These are phyloP conservation scores for Diaporthe longicolla DNA, from an alignment of 2,329 filamentous ascomycete genomes.

Conservation along the genomic window DNA sequence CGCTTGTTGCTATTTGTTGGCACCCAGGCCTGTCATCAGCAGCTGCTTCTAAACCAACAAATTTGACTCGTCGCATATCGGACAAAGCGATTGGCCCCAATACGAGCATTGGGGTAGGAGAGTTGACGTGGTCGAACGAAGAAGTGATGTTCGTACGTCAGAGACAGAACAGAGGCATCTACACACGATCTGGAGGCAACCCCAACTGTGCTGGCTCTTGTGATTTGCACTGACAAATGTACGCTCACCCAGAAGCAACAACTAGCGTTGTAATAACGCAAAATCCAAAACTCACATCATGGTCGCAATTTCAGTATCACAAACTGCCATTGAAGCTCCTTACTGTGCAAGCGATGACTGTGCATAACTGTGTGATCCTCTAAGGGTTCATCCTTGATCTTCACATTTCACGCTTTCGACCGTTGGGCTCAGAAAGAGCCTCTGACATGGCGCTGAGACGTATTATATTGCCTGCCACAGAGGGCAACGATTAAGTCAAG, in stretches of 20 bases:
- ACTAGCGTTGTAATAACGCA: background rate
- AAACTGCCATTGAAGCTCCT: background rate
- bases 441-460: background rate
- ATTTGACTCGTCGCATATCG: background rate
- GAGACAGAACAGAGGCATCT: background rate
- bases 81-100: background rate
- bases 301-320: background rate
- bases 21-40: background rate
- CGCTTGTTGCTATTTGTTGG: background rate
- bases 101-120: background rate
- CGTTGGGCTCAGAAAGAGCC: background rate
- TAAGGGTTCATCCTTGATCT: background rate
- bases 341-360: background rate
- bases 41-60: background rate
- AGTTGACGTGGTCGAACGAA: background rate
- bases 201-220: background rate
- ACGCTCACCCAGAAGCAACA: too few species aligned
- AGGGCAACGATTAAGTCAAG: constrained; percentile 7
- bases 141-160: background rate
- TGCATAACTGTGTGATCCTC: background rate
- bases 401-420: background rate
- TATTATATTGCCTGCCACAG: constrained; percentile 17
- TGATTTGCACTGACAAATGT: background rate
- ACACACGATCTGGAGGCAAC: background rate
- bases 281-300: background rate